Evolutionary conservation across 306 rosid species (phyloP).

Genomic region (Elaeagnus macrophylla): DNA sequence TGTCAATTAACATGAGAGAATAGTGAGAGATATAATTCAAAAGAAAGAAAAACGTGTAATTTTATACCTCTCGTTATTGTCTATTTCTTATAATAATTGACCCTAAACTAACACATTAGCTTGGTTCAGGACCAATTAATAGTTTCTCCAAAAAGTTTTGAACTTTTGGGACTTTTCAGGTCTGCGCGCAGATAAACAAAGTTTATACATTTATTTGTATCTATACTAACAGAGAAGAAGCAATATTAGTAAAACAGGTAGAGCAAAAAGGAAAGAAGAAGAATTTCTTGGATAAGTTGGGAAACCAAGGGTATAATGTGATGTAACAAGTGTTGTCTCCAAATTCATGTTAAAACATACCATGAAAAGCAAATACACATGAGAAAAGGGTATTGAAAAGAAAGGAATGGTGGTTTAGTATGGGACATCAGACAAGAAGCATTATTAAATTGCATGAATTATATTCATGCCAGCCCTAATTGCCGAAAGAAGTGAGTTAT

Average conservation of each 20-base stretch:
- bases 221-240: conserved; percentile 22
- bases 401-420: conserved; percentile 11
- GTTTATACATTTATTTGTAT: conserved; percentile 1
- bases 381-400: conserved; percentile 6
- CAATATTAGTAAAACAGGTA: conserved; percentile 11
- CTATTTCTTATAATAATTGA: too few relatives aligned
- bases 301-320: conserved; percentile 27
- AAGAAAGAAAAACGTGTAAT: too few relatives aligned
- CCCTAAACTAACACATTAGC: too few relatives aligned
- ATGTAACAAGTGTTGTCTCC: conserved; percentile 29
- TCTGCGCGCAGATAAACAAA: background rate
- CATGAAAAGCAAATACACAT: conserved; percentile 15
- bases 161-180: too few relatives aligned
- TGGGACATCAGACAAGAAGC: conserved; percentile 39
- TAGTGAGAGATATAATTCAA: too few relatives aligned
- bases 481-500: conserved; percentile 19
- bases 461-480: conserved; percentile 27
- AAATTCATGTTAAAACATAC: conserved; percentile 26
- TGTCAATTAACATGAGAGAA: too few relatives aligned
- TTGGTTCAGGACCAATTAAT: too few relatives aligned
- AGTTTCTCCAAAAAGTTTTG: too few relatives aligned
- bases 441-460: conserved; percentile 31
- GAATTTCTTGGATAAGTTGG: conserved; percentile 16
- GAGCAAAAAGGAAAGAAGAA: conserved; percentile 15
- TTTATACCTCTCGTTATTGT: too few relatives aligned